A percentile compares a stretch with the other conserved stretches of the same genome.
Conservation (phyloP, 2,329 filamentous ascomycete genomes). For the Leptodontidium sp. region DNA sequence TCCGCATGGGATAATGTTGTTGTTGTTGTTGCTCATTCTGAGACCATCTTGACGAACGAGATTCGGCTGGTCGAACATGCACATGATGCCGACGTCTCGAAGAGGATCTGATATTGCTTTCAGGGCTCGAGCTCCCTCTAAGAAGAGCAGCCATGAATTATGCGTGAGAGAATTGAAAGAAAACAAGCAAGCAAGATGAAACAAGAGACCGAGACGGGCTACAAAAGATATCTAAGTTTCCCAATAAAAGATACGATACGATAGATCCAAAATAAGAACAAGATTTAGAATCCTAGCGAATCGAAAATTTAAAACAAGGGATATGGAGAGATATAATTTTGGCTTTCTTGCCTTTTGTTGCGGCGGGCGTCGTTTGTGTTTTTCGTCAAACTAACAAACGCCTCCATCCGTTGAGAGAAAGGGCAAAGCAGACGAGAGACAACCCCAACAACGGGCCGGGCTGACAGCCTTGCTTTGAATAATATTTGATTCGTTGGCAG, state of each 20-base stretch:
- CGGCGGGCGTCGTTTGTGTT: neutral
- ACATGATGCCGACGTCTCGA: constrained; percentile 32
- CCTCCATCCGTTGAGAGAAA: neutral
- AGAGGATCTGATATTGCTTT: constrained; percentile 32
- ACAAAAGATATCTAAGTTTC: no score
- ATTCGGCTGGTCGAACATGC: constrained; percentile 22
- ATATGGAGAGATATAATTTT: constrained; percentile 14
- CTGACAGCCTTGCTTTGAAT: constrained; percentile 6
- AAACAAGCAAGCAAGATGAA: neutral
- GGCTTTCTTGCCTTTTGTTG: neutral
- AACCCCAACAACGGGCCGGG: neutral
- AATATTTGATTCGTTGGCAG: constrained; percentile 2
- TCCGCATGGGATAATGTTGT: constrained; percentile 22
- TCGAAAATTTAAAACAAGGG: neutral
- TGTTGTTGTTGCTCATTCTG: constrained; percentile 30
- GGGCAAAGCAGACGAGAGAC: neutral
- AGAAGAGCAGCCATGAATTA: constrained; percentile 38
- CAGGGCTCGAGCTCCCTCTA: constrained; percentile 31
- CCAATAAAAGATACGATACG: neutral
- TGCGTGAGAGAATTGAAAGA: constrained; percentile 7
- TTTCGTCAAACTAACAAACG: neutral
- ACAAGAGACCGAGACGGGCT: no score
- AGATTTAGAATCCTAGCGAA: constrained; percentile 8
- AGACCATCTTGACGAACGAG: constrained; percentile 26
- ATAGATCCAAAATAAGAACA: neutral